Evolutionary conservation across 805 yeast species (phyloP).

Genomic region (Tetrapisispora nanseiensis): DNA sequence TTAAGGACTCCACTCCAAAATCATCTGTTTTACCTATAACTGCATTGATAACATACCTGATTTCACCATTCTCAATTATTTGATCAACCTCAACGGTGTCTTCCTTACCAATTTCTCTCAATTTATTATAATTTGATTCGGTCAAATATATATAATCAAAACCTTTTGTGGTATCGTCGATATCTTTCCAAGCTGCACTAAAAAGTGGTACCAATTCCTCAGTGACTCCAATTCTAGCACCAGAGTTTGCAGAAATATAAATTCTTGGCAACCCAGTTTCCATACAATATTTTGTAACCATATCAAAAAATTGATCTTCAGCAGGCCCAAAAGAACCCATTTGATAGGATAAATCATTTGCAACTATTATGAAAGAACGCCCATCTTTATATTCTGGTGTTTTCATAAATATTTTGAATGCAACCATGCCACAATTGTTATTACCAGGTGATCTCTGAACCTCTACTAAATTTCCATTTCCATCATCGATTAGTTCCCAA

Average conservation of each 20-base stretch:
- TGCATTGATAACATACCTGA: conserved; percentile 68
- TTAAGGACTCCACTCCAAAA: conserved; percentile 95
- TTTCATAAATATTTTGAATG: conserved; percentile 79
- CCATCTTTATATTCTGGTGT: conserved; percentile 97
- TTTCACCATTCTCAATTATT: conserved; percentile 75
- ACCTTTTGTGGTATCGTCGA: conserved; percentile 67
- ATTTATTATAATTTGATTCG: conserved; percentile 46
- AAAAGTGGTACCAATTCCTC: conserved; percentile 85
- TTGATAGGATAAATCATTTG: conserved; percentile 94
- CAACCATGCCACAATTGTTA: conserved; percentile 94
- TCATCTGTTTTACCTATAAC: conserved; percentile 94
- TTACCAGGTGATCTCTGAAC: conserved; percentile 94
- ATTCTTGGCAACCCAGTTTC: conserved; percentile 88
- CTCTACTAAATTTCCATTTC: conserved; percentile 67
- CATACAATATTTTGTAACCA: conserved; percentile 87
- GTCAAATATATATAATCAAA: conserved; percentile 81
- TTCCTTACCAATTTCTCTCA: conserved; percentile 51
- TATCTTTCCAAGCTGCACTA: conserved; percentile 88
- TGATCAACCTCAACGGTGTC: conserved; percentile 63
- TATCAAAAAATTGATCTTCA: conserved; percentile 86
- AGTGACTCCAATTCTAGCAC: conserved; percentile 98
- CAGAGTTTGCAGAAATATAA: conserved; percentile 95
- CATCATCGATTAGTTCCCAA: conserved; percentile 76
- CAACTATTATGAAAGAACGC: conserved; percentile 83
- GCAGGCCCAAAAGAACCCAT: conserved; percentile 98